These are phyloP conservation scores for Gynostemma pentaphyllum DNA, from an alignment of 306 rosid genomes.

Conservation along the genomic window DNA sequence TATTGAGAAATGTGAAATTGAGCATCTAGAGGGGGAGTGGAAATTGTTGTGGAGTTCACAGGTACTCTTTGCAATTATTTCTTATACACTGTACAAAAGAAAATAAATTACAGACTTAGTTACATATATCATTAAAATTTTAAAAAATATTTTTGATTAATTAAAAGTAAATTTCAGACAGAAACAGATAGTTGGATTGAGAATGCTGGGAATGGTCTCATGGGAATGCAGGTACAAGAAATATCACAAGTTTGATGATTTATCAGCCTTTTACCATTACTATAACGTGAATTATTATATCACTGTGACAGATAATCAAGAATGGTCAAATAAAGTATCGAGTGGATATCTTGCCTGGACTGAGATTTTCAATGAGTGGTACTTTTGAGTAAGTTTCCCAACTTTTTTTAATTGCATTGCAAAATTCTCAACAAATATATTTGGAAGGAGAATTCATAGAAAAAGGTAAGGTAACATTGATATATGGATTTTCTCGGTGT, in stretches of 20 bases:
- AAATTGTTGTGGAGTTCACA: slow-evolving; percentile 92
- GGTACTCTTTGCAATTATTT: slow-evolving; percentile 30
- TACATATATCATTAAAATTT: no score
- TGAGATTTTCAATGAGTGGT: slow-evolving; percentile 73
- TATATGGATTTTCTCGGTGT: neutral
- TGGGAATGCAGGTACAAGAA: slow-evolving; percentile 67
- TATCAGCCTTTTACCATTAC: neutral
- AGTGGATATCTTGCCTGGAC: slow-evolving; percentile 60
- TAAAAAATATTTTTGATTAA: no score
- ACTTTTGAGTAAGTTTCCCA: slow-evolving; percentile 40
- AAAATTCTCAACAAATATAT: neutral
- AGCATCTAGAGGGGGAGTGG: slow-evolving; percentile 85
- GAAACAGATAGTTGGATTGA: slow-evolving; percentile 95
- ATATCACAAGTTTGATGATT: neutral
- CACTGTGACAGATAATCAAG: slow-evolving; percentile 44
- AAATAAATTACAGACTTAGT: neutral
- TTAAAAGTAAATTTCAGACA: slow-evolving; percentile 32
- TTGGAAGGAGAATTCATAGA: neutral
- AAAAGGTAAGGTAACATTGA: neutral
- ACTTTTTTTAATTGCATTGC: neutral
- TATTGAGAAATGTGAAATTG: slow-evolving; percentile 27
- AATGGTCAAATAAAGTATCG: slow-evolving; percentile 57
- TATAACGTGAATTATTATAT: neutral
- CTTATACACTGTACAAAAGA: neutral
- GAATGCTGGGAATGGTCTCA: slow-evolving; percentile 90